Percentiles rank a stretch among this genome's conserved stretches.
phyloP scores from a whole-genome alignment of 75 land plant species.

The Pinus tabuliformis region DNA sequence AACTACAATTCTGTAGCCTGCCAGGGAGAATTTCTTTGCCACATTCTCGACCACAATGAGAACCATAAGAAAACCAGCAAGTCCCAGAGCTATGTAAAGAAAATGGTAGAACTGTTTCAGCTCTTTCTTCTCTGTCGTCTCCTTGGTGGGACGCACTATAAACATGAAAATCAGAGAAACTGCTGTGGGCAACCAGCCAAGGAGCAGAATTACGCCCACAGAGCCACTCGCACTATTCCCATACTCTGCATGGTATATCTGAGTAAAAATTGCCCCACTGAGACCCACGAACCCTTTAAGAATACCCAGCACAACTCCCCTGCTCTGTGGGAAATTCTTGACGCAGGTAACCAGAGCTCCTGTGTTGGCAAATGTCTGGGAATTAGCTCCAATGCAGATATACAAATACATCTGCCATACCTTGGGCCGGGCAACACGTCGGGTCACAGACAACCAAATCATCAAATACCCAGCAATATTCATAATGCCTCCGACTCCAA shows the following conservation, averaged over 20 bases:
- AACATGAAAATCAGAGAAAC: constrained; percentile 35
- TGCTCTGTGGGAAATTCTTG: constrained; percentile 16
- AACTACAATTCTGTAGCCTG: constrained; percentile 21
- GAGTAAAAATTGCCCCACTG: constrained; percentile 24
- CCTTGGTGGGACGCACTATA: constrained; percentile 20
- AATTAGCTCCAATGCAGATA: constrained; percentile 36
- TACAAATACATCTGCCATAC: constrained; percentile 44
- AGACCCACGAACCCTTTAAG: constrained; percentile 69
- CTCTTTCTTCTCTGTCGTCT: constrained; percentile 10
- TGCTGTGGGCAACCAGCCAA: constrained; percentile 48
- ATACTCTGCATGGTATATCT: constrained; percentile 49
- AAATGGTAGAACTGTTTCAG: too few species aligned
- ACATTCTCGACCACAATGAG: constrained; percentile 26
- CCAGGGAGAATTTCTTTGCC: constrained; percentile 5
- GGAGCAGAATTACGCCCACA: constrained; percentile 39
- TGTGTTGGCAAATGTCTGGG: constrained; percentile 9
- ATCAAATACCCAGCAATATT: constrained; percentile 24
- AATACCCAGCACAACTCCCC: constrained; percentile 64
- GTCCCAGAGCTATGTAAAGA: too few species aligned
- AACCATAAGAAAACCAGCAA: constrained; percentile 25
- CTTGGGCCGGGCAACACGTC: constrained; percentile 12
- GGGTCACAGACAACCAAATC: constrained; percentile 37
- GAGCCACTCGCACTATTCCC: constrained; percentile 36
- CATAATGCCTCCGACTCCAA: constrained; percentile 24
- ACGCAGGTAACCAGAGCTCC: too few species aligned